Evolutionary conservation across 2,329 filamentous ascomycete genomes (phyloP).

Genomic region (Cyanodermella asteris): DNA sequence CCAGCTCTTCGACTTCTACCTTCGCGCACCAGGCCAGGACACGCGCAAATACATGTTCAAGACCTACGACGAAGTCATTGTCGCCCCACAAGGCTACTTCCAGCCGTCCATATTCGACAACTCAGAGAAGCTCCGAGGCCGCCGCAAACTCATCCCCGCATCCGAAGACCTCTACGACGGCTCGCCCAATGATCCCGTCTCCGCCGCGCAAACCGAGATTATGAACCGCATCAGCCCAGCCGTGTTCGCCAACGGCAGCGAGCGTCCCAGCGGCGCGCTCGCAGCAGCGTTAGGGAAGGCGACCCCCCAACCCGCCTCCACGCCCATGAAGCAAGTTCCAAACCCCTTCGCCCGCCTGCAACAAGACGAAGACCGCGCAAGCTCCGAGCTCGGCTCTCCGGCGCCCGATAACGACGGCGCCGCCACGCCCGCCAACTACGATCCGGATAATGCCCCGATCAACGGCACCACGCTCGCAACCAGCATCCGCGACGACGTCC

Average conservation of each 20-base stretch:
- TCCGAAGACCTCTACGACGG: conserved; percentile 90
- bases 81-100: conserved; percentile 91
- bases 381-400: conserved; percentile 72
- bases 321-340: conserved; percentile 32
- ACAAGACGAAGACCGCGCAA: conserved; percentile 48
- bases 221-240: conserved; percentile 28
- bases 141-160: conserved; percentile 61
- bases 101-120: conserved; percentile 75
- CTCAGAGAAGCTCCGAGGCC: conserved; percentile 52
- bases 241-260: conserved; percentile 2
- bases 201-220: conserved; percentile 56
- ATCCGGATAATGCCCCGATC: conserved; percentile 7
- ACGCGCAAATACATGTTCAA: conserved; percentile 92
- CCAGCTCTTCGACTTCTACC: conserved; percentile 71
- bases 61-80: conserved; percentile 83
- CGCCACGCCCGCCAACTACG: conserved; percentile 18
- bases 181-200: conserved; percentile 75
- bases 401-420: conserved; percentile 46
- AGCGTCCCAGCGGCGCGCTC: conserved; percentile 4
- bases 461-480: conserved; percentile 15
- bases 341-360: conserved; percentile 49
- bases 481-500: conserved; percentile 48
- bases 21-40: conserved; percentile 68
- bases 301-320: conserved; percentile 5
- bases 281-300: conserved; percentile 13